These are phyloP conservation scores for Fusarium penzigii DNA, from an alignment of 2,329 filamentous ascomycete genomes.

Conservation along the genomic window DNA sequence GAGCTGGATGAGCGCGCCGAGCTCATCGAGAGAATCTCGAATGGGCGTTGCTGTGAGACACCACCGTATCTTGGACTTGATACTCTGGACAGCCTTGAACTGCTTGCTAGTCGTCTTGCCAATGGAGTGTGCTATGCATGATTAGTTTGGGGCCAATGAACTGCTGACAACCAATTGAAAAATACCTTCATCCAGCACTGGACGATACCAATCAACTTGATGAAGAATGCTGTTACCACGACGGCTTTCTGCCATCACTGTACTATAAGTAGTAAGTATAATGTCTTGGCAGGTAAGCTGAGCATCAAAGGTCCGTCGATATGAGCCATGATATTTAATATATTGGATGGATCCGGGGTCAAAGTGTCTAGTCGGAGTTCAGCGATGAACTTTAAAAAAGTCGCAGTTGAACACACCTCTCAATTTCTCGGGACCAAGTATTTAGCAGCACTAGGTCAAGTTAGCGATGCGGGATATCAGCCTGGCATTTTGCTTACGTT, in stretches of 20 bases:
- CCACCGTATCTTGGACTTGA: neutral
- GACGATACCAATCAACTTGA: neutral
- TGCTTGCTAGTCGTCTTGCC: neutral
- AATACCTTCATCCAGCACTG: conserved; percentile 3
- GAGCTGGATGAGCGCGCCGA: neutral
- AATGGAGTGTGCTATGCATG: conserved; percentile 2
- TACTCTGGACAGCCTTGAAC: neutral
- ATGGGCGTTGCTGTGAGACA: conserved; percentile 8
- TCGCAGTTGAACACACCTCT: neutral
- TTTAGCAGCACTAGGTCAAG: neutral
- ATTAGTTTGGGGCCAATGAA: too few relatives aligned
- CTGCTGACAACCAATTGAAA: too few relatives aligned
- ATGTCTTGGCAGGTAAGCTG: neutral
- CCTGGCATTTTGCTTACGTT: neutral
- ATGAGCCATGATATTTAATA: conserved; percentile 1
- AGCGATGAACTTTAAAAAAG: too few relatives aligned
- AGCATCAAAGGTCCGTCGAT: neutral
- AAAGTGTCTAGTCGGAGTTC: neutral
- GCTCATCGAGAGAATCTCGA: conserved; percentile 4
- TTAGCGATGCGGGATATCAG: too few relatives aligned
- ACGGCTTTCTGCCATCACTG: neutral
- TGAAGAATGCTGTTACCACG: neutral
- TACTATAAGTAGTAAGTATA: conserved; percentile 3
- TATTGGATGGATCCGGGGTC: neutral
- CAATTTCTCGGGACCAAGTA: neutral